Evolutionary conservation across 2,329 filamentous ascomycete genomes (phyloP).

Genomic region (Zalaria sp.): DNA sequence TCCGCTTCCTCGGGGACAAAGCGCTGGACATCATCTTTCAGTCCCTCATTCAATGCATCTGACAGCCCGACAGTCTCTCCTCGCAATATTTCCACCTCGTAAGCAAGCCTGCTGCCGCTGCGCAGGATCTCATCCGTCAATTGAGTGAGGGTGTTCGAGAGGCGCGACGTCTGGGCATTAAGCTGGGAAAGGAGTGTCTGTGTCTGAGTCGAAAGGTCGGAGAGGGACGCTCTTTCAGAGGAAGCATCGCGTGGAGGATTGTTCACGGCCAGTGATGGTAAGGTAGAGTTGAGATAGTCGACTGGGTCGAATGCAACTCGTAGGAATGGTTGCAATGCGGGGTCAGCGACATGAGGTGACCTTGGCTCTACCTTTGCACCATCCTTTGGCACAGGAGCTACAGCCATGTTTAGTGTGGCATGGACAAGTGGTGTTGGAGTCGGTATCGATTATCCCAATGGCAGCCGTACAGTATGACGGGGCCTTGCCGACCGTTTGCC

Average conservation of each 20-base stretch:
- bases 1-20: slow-evolving; percentile 37
- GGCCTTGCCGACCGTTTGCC: no score
- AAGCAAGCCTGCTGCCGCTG: slow-evolving; percentile 74
- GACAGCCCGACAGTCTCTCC: slow-evolving; percentile 73
- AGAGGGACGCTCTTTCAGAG: slow-evolving; percentile 39
- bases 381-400: slow-evolving; percentile 2
- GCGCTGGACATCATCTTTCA: slow-evolving; percentile 57
- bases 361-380: slow-evolving; percentile 12
- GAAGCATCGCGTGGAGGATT: slow-evolving; percentile 22
- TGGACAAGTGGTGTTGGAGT: neutral
- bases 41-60: slow-evolving; percentile 59
- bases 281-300: slow-evolving; percentile 66
- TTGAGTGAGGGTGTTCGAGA: slow-evolving; percentile 70
- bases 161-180: slow-evolving; percentile 71
- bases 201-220: slow-evolving; percentile 67
- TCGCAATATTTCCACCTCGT: slow-evolving; percentile 86
- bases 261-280: slow-evolving; percentile 51
- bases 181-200: slow-evolving; percentile 78
- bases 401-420: slow-evolving; percentile 2
- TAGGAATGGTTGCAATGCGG: slow-evolving; percentile 61
- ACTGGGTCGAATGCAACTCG: slow-evolving; percentile 66
- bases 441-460: neutral
- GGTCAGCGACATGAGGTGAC: slow-evolving; percentile 54
- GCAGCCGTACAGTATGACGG: no score
- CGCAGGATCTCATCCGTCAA: slow-evolving; percentile 90